Evolutionary conservation across 257 asterid species (phyloP).

Genomic region (Eucommia ulmoides): DNA sequence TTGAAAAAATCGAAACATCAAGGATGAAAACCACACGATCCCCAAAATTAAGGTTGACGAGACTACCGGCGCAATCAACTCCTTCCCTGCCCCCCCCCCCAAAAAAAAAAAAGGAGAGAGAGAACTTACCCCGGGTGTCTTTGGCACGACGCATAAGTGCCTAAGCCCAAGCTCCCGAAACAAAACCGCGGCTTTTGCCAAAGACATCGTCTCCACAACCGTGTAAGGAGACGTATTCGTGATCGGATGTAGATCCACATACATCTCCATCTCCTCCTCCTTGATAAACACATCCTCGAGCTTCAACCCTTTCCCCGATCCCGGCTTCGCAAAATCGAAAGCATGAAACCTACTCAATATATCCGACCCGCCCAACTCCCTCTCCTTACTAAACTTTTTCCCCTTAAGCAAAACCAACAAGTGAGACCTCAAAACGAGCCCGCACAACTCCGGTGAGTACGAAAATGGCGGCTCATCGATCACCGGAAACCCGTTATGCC

Average conservation of each 20-base stretch:
- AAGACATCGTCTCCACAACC: slow-evolving; percentile 89
- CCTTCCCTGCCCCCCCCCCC: not conserved
- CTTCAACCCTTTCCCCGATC: slow-evolving; percentile 81
- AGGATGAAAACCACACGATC: too few relatives aligned
- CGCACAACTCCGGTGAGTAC: slow-evolving; percentile 73
- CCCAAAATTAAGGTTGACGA: not conserved
- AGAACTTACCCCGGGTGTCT: slow-evolving; percentile 57
- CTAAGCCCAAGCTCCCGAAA: slow-evolving; percentile 85
- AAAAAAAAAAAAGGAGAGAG: not conserved
- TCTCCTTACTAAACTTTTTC: slow-evolving; percentile 47
- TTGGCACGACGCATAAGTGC: slow-evolving; percentile 87
- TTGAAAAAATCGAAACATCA: too few relatives aligned
- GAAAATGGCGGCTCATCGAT: slow-evolving; percentile 79
- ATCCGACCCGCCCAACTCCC: slow-evolving; percentile 27
- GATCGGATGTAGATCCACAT: slow-evolving; percentile 83
- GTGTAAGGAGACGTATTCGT: slow-evolving; percentile 87
- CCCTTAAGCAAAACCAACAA: slow-evolving; percentile 58
- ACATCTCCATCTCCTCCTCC: slow-evolving; percentile 88
- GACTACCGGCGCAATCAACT: not conserved
- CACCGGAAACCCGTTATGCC: slow-evolving; percentile 88
- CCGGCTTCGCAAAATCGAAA: slow-evolving; percentile 82
- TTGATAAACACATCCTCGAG: slow-evolving; percentile 58
- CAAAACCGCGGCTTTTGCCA: slow-evolving; percentile 88
- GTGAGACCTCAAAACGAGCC: slow-evolving; percentile 81
- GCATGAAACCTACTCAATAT: slow-evolving; percentile 41